Evolutionary conservation across 2,329 filamentous ascomycete genomes (phyloP).

Genomic region (Aspergillus fijiensis): DNA sequence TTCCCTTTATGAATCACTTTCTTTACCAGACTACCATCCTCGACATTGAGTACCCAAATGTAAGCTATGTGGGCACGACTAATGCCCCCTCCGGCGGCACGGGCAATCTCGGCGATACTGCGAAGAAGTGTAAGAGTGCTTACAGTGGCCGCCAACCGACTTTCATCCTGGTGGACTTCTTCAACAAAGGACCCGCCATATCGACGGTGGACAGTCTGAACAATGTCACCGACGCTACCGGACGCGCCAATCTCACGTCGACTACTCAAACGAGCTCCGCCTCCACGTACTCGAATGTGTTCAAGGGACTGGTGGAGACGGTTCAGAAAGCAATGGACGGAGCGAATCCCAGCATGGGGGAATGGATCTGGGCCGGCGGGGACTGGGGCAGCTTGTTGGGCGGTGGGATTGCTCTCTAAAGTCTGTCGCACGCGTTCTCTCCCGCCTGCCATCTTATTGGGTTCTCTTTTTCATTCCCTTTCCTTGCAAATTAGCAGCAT

Average conservation of each 20-base stretch:
- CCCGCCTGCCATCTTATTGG: not conserved
- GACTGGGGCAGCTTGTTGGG: conserved; percentile 42
- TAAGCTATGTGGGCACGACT: conserved; percentile 60
- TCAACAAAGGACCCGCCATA: conserved; percentile 69
- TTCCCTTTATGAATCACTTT: conserved; percentile 81
- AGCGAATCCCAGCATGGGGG: conserved; percentile 38
- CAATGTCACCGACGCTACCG: conserved; percentile 48
- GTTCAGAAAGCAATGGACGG: conserved; percentile 39
- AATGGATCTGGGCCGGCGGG: conserved; percentile 48
- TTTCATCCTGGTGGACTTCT: conserved; percentile 79
- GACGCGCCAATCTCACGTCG: conserved; percentile 39
- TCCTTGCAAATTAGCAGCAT: not conserved
- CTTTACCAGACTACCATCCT: conserved; percentile 57
- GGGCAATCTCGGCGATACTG: conserved; percentile 54
- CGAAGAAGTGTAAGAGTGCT: conserved; percentile 53
- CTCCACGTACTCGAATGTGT: conserved; percentile 35
- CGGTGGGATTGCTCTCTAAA: conserved; percentile 40
- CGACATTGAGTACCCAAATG: conserved; percentile 61
- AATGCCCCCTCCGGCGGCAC: conserved; percentile 61
- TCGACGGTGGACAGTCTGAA: conserved; percentile 69
- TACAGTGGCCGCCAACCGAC: conserved; percentile 64
- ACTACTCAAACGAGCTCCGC: conserved; percentile 26
- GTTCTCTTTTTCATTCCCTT: not conserved
- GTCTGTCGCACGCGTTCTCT: not conserved
- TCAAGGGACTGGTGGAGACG: conserved; percentile 40